These are phyloP conservation scores for Diaporthe sp. DNA, from an alignment of 2,329 filamentous ascomycete species.

Conservation along the genomic window DNA sequence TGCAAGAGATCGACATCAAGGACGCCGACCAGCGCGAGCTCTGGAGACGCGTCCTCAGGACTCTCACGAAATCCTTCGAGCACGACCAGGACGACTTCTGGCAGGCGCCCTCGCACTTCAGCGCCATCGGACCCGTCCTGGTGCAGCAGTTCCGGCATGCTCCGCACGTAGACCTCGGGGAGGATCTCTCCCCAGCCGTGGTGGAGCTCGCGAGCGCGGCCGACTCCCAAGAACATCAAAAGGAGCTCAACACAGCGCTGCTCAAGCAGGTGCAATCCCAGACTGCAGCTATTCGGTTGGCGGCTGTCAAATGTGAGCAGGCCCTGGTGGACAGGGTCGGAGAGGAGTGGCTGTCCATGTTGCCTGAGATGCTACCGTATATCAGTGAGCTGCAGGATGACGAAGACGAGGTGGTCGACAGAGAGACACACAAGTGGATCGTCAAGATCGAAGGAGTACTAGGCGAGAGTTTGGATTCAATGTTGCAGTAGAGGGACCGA, in stretches of 20 bases:
- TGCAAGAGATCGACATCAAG: slow-evolving; percentile 62
- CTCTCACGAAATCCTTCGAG: slow-evolving; percentile 82
- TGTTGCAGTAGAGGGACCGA: slow-evolving; percentile 78
- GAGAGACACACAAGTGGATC: slow-evolving; percentile 92
- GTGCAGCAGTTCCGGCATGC: slow-evolving; percentile 74
- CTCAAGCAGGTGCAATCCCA: slow-evolving; percentile 84
- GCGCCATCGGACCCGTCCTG: slow-evolving; percentile 77
- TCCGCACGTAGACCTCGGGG: slow-evolving; percentile 56
- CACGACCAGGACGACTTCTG: slow-evolving; percentile 97
- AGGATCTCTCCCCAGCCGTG: slow-evolving; percentile 79
- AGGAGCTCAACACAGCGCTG: slow-evolving; percentile 84
- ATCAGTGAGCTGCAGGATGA: slow-evolving; percentile 97
- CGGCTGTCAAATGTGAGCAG: slow-evolving; percentile 86
- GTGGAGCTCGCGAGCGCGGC: slow-evolving; percentile 85
- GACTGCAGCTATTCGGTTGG: slow-evolving; percentile 79
- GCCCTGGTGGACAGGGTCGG: slow-evolving; percentile 83
- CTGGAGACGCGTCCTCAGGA: slow-evolving; percentile 78
- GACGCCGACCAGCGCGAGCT: slow-evolving; percentile 70
- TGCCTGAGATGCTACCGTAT: slow-evolving; percentile 96
- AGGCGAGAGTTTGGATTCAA: slow-evolving; percentile 90
- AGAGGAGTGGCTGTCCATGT: slow-evolving; percentile 91
- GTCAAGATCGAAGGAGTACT: slow-evolving; percentile 88
- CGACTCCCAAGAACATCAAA: slow-evolving; percentile 90
- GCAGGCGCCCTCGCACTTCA: slow-evolving; percentile 92
- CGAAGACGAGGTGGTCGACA: slow-evolving; percentile 93